Base-by-base conservation (phyloP, 805 yeast genomes). In the Spathaspora gorwiae region DNA sequence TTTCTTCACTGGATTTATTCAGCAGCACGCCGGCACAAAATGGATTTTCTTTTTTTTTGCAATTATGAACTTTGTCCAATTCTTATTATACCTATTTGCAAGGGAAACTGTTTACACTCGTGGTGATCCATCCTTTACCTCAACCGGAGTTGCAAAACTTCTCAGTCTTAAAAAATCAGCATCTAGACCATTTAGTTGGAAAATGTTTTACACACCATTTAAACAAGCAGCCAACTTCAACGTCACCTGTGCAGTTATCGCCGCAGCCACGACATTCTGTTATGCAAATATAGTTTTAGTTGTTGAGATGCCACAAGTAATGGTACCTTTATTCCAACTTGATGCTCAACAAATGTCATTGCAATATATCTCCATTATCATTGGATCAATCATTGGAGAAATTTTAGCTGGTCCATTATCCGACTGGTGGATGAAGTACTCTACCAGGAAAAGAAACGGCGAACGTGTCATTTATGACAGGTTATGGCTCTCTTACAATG, bases 351-450 rank as follows among this genome's bases (percentile, higher is more conserved):
- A 48, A 13, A 38, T 56, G 12, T 57, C 59, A 24, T 49, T 56
- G n/a, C 62, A 59, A 44, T 54, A 46, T 35, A 45, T 56, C 14
- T 50, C 57, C 2, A 39, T 59, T 26, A 55, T 59, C 24, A 34
- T 58, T 24, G 63, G 63, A 3, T 47, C 56, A 1, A 12, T 49
- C 7, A 44, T 59, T 41, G 63, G 63, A 14, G 63, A 59, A 40
- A 26, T 37, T 12, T 15, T 58, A 15, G 58, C 56, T 8, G 63
- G 63, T 7, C 48, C 51, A n/a, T 29, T 53, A 7, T 52, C 58
- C 11, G 63, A 59, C 40, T 39, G 45, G 49, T 57, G 60, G 62
- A 56, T 59, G 61, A 39, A 26, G 15, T 29, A 38, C n/a, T 27
- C 31, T 15, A 27, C 30, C 8, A 37, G 29, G 27, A 42, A 35